Base-by-base conservation (phyloP, 1,139 yeast genomes). In the Candida buenavistaensis region DNA sequence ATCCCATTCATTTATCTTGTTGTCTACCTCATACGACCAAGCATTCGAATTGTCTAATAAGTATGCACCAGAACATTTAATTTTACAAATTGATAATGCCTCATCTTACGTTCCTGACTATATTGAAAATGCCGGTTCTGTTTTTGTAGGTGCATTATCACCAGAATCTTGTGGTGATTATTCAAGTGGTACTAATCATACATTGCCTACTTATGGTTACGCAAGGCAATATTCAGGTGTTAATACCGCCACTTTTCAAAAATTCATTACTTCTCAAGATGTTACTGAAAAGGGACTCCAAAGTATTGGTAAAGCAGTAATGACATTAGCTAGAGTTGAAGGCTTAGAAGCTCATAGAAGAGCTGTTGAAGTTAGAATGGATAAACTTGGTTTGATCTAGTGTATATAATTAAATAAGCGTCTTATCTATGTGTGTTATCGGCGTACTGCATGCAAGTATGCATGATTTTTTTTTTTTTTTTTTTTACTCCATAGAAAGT, bases 141-240 rank as follows among this genome's bases (percentile, higher is more conserved):
- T 92, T 13, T 92, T 92, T 55, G 97, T 92, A 35, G 99, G 99
- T 26, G 84, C 92, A 2, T 85, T 85, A 59, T 85, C 96, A 3
- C 98, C 98, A 30, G 99, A 92, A 62, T 85, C 96, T 3, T 90
- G 97, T 62, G 99, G 99, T 53, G 98, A 94, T 62, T 94, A 92
- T 67, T 89, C 97, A 1, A 81, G 92, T 44, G 97, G 98, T 56
- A 92, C 98, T 5, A 92, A 92, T 72, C 97, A 90, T 65, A 92
- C 98, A 1, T 74, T 92, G 52, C 99, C 98, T 40, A 92, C 99
- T 0, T 92, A 92, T 58, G 98, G 99, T 33, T 92, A 92, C 56
- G 97, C 99, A 32, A 82, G 89, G 65, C 95, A 88, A 75, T 92
- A 92, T 66, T 84, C 95, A 45, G 99, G 99, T 39, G 97, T 90